Evolutionary conservation across 2,329 filamentous ascomycete genomes (phyloP).

Genomic region (Botrytis galanthina): DNA sequence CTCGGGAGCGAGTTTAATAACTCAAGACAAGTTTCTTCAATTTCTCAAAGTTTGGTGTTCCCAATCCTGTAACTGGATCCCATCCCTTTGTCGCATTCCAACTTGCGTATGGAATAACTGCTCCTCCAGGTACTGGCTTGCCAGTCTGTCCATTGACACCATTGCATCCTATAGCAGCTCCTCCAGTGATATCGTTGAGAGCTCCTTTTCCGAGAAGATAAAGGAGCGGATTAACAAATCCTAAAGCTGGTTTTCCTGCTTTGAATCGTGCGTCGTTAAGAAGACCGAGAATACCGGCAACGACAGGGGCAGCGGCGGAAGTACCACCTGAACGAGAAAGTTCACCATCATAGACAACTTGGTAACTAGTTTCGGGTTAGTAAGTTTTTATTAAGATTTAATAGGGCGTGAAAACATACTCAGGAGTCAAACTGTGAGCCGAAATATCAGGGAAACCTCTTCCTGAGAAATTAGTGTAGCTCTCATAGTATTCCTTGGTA

Average conservation of each 20-base stretch:
- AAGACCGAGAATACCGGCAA: constrained; percentile 55
- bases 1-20: background rate
- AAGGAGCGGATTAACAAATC: constrained; percentile 44
- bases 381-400: background rate
- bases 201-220: constrained; percentile 38
- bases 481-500: constrained; percentile 47
- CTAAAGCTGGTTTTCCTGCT: constrained; percentile 44
- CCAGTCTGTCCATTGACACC: constrained; percentile 26
- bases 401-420: constrained; percentile 16
- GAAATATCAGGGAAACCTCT: constrained; percentile 52
- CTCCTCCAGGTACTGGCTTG: constrained; percentile 13
- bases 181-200: constrained; percentile 42
- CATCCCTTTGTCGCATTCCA: constrained; percentile 37
- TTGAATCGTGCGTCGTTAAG: constrained; percentile 60
- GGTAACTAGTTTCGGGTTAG: constrained; percentile 21
- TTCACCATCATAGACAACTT: constrained; percentile 21
- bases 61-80: constrained; percentile 42
- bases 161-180: constrained; percentile 41
- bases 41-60: constrained; percentile 36
- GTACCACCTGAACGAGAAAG: constrained; percentile 46
- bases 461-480: constrained; percentile 45
- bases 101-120: constrained; percentile 28
- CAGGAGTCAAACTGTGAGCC: constrained; percentile 34
- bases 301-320: constrained; percentile 54
- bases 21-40: constrained; percentile 25